Evolutionary conservation across 139 green algal species (phyloP).

Genomic region (Chara braunii): DNA sequence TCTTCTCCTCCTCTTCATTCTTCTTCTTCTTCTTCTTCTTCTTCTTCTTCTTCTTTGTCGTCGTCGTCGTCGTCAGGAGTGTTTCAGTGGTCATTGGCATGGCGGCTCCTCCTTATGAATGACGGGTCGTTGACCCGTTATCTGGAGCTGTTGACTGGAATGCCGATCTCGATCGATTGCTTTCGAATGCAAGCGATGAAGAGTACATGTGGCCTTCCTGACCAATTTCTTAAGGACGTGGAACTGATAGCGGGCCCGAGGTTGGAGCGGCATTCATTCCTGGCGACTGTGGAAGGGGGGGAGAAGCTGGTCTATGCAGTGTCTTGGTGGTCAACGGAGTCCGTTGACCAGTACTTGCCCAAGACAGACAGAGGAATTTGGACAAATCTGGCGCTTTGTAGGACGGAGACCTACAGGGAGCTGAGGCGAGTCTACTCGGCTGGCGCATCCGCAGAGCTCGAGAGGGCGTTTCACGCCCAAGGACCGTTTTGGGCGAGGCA

Average conservation of each 20-base stretch:
- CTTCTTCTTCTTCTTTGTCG: too few species aligned
- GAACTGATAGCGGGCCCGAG: too few species aligned
- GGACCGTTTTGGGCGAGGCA: slow-evolving; percentile 83
- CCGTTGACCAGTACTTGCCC: too few species aligned
- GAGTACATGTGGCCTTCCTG: too few species aligned
- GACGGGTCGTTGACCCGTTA: slow-evolving; percentile 95
- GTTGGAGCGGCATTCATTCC: slow-evolving; percentile 43
- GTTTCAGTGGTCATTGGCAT: slow-evolving; percentile 42
- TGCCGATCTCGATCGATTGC: slow-evolving; percentile 12
- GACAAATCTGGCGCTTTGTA: too few species aligned
- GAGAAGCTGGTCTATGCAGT: slow-evolving; percentile 75
- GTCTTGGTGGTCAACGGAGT: slow-evolving; percentile 72
- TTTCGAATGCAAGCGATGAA: slow-evolving; percentile 28
- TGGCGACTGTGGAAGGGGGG: too few species aligned
- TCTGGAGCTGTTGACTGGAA: slow-evolving; percentile 67
- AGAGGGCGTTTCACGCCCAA: slow-evolving; percentile 6
- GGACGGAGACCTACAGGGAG: not conserved
- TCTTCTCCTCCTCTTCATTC: too few species aligned
- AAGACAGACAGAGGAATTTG: too few species aligned
- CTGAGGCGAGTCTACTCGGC: not conserved
- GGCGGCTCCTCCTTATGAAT: slow-evolving; percentile 75
- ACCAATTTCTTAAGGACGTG: too few species aligned
- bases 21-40: too few species aligned
- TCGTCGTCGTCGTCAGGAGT: too few species aligned
- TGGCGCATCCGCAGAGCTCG: slow-evolving; percentile 35